Percentiles rank a stretch among this genome's conserved stretches.
These are phyloP conservation scores for Bipolaris victoriae DNA, from an alignment of 2,329 filamentous ascomycete species.

Conservation along the genomic window DNA sequence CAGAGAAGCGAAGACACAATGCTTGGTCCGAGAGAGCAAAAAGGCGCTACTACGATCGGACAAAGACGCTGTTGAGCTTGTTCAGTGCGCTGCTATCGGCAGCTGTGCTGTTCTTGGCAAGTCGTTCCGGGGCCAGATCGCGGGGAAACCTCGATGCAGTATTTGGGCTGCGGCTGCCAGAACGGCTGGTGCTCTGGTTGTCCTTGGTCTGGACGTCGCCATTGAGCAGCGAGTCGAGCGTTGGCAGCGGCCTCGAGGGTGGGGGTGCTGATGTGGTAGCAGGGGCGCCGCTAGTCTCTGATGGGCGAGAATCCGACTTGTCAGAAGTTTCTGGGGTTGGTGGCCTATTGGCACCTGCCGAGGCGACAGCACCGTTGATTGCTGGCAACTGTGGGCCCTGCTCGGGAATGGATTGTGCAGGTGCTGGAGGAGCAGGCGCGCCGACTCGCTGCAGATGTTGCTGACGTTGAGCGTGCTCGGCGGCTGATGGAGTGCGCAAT, in stretches of 20 bases:
- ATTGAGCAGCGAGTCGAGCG: constrained; percentile 43
- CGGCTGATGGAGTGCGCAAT: constrained; percentile 50
- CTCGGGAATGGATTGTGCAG: constrained; percentile 34
- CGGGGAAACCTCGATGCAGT: constrained; percentile 37
- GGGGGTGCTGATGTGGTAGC: constrained; percentile 16
- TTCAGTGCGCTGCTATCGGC: constrained; percentile 41
- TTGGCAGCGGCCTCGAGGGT: constrained; percentile 56
- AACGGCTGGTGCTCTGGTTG: constrained; percentile 46
- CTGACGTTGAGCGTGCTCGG: constrained; percentile 50
- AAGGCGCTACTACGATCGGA: constrained; percentile 29
- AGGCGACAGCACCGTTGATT: constrained; percentile 36
- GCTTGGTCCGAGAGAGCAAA: not conserved
- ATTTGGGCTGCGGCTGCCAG: constrained; percentile 52
- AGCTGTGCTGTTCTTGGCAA: constrained; percentile 42
- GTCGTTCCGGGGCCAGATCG: constrained; percentile 41
- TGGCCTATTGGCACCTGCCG: constrained; percentile 34
- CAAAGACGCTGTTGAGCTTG: constrained; percentile 45
- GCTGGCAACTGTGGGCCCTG: constrained; percentile 47
- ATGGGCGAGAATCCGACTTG: constrained; percentile 54
- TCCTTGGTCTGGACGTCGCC: constrained; percentile 36
- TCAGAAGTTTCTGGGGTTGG: constrained; percentile 40
- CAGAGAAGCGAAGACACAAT: not conserved
- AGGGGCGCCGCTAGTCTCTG: constrained; percentile 34
- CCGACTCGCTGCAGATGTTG: constrained; percentile 39
- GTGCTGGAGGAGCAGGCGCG: constrained; percentile 26